These are phyloP conservation scores for Planoprotostelium fungivorum DNA, from an alignment of 78 protist species.

Conservation along the genomic window DNA sequence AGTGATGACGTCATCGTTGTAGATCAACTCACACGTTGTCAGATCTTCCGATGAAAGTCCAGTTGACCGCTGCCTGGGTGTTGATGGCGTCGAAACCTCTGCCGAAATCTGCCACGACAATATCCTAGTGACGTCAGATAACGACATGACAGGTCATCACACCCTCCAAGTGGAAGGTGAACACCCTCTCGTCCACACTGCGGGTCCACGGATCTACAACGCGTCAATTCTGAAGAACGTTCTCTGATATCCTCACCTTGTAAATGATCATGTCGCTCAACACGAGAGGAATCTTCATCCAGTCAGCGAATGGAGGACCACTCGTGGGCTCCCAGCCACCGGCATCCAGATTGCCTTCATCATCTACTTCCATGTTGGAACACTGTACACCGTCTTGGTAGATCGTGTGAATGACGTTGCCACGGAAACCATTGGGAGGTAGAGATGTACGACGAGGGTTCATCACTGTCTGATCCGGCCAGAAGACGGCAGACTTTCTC, in stretches of 20 bases:
- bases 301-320: neutral
- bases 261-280: neutral
- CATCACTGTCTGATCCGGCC: neutral
- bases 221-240: too few relatives aligned
- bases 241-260: neutral
- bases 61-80: neutral
- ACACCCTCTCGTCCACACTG: neutral
- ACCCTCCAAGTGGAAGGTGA: neutral
- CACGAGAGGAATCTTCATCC: neutral
- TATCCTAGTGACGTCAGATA: too few relatives aligned
- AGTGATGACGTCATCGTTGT: neutral
- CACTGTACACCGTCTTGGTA: neutral
- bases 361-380: neutral
- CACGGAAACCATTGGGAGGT: neutral
- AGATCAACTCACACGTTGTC: neutral
- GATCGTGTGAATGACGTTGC: neutral
- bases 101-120: neutral
- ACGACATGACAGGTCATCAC: too few relatives aligned
- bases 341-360: neutral
- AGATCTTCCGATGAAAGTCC: neutral
- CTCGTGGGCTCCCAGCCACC: neutral
- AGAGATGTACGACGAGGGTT: neutral
- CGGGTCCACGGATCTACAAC: too few relatives aligned
- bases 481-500: neutral
- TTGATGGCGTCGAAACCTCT: neutral